Evolutionary conservation across 2,329 filamentous ascomycete species (phyloP).

Genomic region (Alternaria gaisen): DNA sequence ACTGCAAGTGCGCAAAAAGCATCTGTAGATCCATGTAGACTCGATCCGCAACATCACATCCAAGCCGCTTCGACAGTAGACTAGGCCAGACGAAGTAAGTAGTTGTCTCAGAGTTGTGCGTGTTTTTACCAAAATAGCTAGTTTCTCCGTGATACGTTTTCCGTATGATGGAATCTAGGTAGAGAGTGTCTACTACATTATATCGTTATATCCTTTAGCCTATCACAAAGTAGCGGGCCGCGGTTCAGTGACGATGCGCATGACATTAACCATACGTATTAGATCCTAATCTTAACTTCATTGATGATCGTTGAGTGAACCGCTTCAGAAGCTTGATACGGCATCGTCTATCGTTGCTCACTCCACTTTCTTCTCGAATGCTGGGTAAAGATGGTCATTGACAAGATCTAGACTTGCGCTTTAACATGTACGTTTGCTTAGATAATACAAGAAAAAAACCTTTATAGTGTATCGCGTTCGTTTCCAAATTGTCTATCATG

Average conservation of each 20-base stretch:
- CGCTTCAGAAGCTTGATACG: too few species aligned
- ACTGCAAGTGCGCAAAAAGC: background rate
- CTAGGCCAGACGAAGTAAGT: background rate
- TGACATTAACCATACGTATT: too few species aligned
- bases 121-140: background rate
- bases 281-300: background rate
- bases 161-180: background rate
- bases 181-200: background rate
- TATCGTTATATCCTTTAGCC: background rate
- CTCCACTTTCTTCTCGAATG: background rate
- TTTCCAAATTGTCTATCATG: background rate
- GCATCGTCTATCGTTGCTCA: background rate
- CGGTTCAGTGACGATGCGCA: too few species aligned
- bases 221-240: background rate
- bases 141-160: background rate
- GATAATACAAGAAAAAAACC: background rate
- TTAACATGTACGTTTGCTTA: background rate
- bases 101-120: background rate
- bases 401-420: background rate
- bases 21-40: background rate
- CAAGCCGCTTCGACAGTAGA: background rate
- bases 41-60: background rate
- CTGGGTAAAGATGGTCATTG: background rate
- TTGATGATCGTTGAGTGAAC: background rate
- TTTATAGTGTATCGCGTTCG: background rate